Evolutionary conservation across 352 stramenopile species (phyloP), one percentile per base, ranked within the genome.

Genomic region (Phytophthora ramorum): DNA sequence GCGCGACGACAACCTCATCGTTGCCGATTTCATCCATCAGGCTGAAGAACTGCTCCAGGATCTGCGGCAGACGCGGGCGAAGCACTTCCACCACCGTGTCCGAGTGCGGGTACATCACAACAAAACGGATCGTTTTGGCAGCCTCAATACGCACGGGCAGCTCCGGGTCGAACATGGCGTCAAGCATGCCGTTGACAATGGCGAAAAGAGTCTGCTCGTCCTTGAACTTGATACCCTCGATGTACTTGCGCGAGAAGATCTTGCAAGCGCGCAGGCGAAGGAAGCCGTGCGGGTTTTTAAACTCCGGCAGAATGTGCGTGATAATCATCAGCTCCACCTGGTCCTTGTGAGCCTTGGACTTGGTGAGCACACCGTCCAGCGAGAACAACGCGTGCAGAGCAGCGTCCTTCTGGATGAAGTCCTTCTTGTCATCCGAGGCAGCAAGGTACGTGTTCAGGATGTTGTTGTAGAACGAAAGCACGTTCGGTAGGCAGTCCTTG

Each of bases 21-120:
- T 98, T 98, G n/a, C 96, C 96, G 63, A 99, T 99, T 77, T 99
- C 94, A 67, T 98, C 96, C 97, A 99, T 99, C 37, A 99, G 97
- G 44, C 89, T 91, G 78, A 99, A 99, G 76, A 99, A 99, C 73
- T 98, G 94, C 67, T 98, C 95, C 45, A 99, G 79, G 37, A 99
- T 96, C 65, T 98, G 89, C 20, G 96, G 95, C 34, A 99, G 72
- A 10, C 98, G 88, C 4, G 96, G 95, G 16, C 97, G 85, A 32
- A 99, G 73, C 34, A 93, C 84, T 19, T 95, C 84, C 17, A 95
- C 71, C 7, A 92, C 84, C 3, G 82, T 89, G 63, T 92, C 76
- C 58, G 85, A 93, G 77, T 94, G 84, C 46, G 85, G 85, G 68
- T 94, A 94, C 83, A 91, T 91, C 19, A 95, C 87, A 13, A 95